These are phyloP conservation scores for Camelina sativa DNA, from an alignment of 345 rosid species.

Conservation along the genomic window DNA sequence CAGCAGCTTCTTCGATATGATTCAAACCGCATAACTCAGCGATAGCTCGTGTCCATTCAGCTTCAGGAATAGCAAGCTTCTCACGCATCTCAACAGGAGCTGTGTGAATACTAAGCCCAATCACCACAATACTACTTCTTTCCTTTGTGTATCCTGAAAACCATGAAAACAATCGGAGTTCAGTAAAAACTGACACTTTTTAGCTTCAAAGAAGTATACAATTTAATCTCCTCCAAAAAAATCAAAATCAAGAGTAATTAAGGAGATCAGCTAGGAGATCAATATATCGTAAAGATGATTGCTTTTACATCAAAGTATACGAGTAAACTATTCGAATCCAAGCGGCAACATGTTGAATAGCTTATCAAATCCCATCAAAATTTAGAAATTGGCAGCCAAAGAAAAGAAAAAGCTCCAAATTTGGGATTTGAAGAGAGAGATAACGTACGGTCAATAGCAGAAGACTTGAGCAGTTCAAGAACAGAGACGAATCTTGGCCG, in stretches of 20 bases:
- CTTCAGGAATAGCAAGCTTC: conserved; percentile 78
- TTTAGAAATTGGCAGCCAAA: background rate
- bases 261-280: background rate
- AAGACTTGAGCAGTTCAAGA: conserved; percentile 67
- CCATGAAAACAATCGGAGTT: background rate
- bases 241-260: background rate
- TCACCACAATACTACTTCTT: conserved; percentile 71
- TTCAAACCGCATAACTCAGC: conserved; percentile 78
- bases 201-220: background rate
- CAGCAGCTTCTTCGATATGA: conserved; percentile 88
- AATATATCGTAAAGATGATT: conserved; percentile 13
- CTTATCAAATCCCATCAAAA: background rate
- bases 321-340: background rate
- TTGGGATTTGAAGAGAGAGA: background rate
- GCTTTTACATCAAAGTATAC: conserved; percentile 16
- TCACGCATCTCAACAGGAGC: conserved; percentile 78
- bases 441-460: conserved; percentile 61
- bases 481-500: conserved; percentile 44
- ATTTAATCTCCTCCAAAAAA: background rate
- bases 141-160: conserved; percentile 66
- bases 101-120: conserved; percentile 72
- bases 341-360: background rate
- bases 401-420: background rate
- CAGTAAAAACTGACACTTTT: conserved; percentile 7
- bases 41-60: conserved; percentile 81